A percentile compares a stretch with the other conserved stretches of the same genome.
Evolutionary conservation across 2,329 filamentous ascomycete genomes (phyloP).

Genomic region (Hypoxylon sp.): DNA sequence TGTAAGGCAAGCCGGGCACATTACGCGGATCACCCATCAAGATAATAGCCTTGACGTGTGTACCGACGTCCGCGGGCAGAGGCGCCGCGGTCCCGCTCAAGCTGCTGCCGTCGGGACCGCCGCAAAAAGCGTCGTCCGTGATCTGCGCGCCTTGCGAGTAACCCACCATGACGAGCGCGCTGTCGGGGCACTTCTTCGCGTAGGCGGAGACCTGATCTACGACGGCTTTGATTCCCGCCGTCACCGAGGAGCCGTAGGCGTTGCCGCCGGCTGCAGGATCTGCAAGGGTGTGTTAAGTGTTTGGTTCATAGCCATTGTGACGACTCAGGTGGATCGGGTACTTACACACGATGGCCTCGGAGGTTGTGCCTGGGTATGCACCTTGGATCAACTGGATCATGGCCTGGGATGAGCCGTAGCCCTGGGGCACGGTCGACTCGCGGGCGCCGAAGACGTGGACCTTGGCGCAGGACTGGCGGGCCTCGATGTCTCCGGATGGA

Average conservation of each 20-base stretch:
- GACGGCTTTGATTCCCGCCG: constrained; percentile 69
- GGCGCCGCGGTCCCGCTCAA: constrained; percentile 27
- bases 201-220: constrained; percentile 70
- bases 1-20: constrained; percentile 68
- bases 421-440: constrained; percentile 63
- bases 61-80: constrained; percentile 56
- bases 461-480: constrained; percentile 59
- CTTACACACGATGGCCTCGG: constrained; percentile 29
- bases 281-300: constrained; percentile 62
- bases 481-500: constrained; percentile 42
- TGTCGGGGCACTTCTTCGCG: constrained; percentile 68
- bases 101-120: constrained; percentile 57
- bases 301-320: no score
- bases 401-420: constrained; percentile 61
- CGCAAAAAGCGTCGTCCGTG: constrained; percentile 73
- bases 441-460: constrained; percentile 67
- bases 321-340: neutral
- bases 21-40: constrained; percentile 75
- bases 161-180: constrained; percentile 72
- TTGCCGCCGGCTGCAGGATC: constrained; percentile 68
- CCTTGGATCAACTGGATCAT: constrained; percentile 63
- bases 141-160: constrained; percentile 77
- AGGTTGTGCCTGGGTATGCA: constrained; percentile 60
- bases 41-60: constrained; percentile 72
- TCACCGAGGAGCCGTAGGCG: constrained; percentile 69